A percentile compares a stretch with the other conserved stretches of the same genome.
phyloP scores from a whole-genome alignment of 1,284 basidiomycete species.

The Ceratorhiza oryzae-sativae region DNA sequence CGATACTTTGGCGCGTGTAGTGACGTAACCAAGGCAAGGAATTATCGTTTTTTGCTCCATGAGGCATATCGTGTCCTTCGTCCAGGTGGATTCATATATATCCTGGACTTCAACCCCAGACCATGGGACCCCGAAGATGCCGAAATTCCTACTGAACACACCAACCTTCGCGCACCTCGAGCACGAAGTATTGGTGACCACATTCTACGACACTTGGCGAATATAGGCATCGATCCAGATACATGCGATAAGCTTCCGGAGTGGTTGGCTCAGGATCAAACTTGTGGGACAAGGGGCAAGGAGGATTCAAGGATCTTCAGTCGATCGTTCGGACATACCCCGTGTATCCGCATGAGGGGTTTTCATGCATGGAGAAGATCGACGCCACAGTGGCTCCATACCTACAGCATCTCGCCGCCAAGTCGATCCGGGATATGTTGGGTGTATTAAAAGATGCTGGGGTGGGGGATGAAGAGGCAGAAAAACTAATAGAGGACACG shows the following conservation, averaged over 20 bases:
- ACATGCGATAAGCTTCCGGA: background rate
- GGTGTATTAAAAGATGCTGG: background rate
- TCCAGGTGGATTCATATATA: background rate
- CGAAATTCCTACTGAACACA: background rate
- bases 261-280: background rate
- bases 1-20: too few species aligned
- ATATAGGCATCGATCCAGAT: background rate
- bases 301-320: background rate
- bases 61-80: conserved; percentile 1
- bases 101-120: background rate
- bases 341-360: background rate
- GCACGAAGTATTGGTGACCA: background rate
- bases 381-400: background rate
- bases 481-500: background rate
- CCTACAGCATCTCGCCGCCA: background rate
- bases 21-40: too few species aligned
- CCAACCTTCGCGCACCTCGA: background rate
- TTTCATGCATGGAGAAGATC: background rate
- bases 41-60: background rate
- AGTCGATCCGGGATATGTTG: background rate
- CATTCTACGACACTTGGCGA: background rate
- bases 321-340: background rate
- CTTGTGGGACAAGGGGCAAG: background rate
- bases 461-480: background rate
- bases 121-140: background rate